Evolutionary conservation across 208 protist species (phyloP), one percentile per base, ranked within the genome.

Genomic region (Histomonas meleagridis): DNA sequence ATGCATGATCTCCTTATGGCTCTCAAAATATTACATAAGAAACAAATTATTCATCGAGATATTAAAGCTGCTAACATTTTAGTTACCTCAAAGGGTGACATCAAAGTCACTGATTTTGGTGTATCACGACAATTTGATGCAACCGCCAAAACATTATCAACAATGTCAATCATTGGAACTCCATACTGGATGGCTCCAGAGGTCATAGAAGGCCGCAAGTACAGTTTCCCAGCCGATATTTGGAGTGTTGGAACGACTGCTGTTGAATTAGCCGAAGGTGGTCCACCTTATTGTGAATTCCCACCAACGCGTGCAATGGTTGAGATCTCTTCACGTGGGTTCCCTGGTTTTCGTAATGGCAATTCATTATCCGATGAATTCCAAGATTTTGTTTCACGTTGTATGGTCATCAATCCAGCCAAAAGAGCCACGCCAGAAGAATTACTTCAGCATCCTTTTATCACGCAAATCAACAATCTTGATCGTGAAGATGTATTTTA

Each of bases 181-280:
- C 32, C 32, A 14, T 32, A 43, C 18, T 72, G 32, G 32, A 72
- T 72, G 65, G 65, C 65, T 40, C 65, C 65, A 35, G 65, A 72
- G 18, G 40, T 72, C 32, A 5, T 72, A 10, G 40, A 40, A 43
- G 40, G 40, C 5, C 32, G 5, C 18, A 5, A 72, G n/a, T 72
- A 40, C 32, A 40, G 40, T 43, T 43, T 72, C 32, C 32, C 32
- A 72, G 65, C 65, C 32, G 65, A 72, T 72, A 72, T 72, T 72
- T 72, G 65, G 65, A 43, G 32, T 10, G 1, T 72, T 72, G 65
- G 65, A 18, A n/a, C 40, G 32, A 72, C 65, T n/a, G 93, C 92
- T 10, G 86, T 94, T 48, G 93, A 94, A 65, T 38, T 93, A 0
- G 93, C 92, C 16, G 91, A 94, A n/a, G 62, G 90, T 18, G 35